These are phyloP conservation scores for Oryza punctata DNA, from an alignment of 176 grass and related monocot genomes.

Conservation along the genomic window DNA sequence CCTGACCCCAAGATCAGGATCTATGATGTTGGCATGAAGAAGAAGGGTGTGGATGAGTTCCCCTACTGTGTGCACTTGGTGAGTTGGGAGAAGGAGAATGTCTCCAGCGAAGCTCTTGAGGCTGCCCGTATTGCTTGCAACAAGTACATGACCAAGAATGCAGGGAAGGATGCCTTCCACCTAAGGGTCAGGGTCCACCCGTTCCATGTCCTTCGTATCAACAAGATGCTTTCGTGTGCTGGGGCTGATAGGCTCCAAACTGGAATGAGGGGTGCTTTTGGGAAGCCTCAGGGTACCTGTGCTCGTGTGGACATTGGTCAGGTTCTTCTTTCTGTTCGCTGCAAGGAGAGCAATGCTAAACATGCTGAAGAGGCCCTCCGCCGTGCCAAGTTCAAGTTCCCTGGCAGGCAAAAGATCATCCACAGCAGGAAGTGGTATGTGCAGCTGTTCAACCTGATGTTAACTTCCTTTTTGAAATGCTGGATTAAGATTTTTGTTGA, in stretches of 20 bases:
- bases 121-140: conserved; percentile 58
- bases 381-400: conserved; percentile 58
- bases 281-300: conserved; percentile 55
- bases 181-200: conserved; percentile 49
- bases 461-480: not conserved
- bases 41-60: conserved; percentile 50
- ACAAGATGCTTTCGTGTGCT: conserved; percentile 64
- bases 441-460: not conserved
- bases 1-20: conserved; percentile 54
- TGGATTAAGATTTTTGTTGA: conserved; percentile 9
- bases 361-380: conserved; percentile 46
- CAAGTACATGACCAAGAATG: conserved; percentile 55
- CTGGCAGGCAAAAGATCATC: conserved; percentile 45
- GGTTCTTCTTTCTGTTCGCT: conserved; percentile 48
- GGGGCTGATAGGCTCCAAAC: conserved; percentile 55
- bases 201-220: conserved; percentile 55
- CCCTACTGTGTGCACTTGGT: conserved; percentile 40
- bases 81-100: conserved; percentile 47
- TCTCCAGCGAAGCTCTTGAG: conserved; percentile 47
- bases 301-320: conserved; percentile 51
- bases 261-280: conserved; percentile 55
- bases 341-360: conserved; percentile 47
- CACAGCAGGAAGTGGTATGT: conserved; percentile 45
- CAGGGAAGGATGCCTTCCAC: conserved; percentile 57
- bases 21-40: conserved; percentile 51